Conservation (phyloP, 805 yeast species). For the Starmera quercuum region DNA sequence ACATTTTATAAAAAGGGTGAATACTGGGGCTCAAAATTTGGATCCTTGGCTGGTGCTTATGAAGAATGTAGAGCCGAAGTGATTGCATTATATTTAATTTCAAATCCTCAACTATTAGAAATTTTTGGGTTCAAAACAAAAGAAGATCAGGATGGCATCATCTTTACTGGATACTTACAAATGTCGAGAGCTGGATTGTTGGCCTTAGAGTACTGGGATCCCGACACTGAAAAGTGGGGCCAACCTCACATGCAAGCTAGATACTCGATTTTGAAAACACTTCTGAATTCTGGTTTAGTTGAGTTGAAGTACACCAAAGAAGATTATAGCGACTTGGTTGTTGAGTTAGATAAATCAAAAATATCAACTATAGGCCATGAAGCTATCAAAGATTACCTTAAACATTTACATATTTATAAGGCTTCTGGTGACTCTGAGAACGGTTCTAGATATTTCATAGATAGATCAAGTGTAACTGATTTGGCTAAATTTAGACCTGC, state of each 20-base stretch:
- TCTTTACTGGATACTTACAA: slow-evolving; percentile 60
- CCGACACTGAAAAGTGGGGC: slow-evolving; percentile 77
- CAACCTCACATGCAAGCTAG: slow-evolving; percentile 95
- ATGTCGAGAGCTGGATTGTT: slow-evolving; percentile 87
- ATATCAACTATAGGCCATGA: slow-evolving; percentile 64
- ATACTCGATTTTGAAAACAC: slow-evolving; percentile 73
- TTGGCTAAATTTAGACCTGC: slow-evolving; percentile 58
- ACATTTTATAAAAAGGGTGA: slow-evolving; percentile 75
- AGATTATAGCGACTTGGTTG: slow-evolving; percentile 49
- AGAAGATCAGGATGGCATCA: slow-evolving; percentile 55
- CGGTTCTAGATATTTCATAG: slow-evolving; percentile 58
- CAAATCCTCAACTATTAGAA: slow-evolving; percentile 57
- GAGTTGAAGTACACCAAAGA: slow-evolving; percentile 39
- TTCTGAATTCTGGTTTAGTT: slow-evolving; percentile 58
- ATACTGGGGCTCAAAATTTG: slow-evolving; percentile 87
- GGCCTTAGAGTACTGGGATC: slow-evolving; percentile 86
- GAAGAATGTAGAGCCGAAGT: slow-evolving; percentile 93
- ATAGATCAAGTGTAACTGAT: slow-evolving; percentile 64
- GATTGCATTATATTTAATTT: slow-evolving; percentile 74
- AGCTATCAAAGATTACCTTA: slow-evolving; percentile 65
- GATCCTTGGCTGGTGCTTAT: slow-evolving; percentile 75
- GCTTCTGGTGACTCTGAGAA: slow-evolving; percentile 62
- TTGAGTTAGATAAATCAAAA: slow-evolving; percentile 52
- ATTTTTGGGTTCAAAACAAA: slow-evolving; percentile 61
- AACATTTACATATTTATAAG: slow-evolving; percentile 70